Evolutionary conservation across 2,329 filamentous ascomycete genomes (phyloP), one percentile per base, ranked within the genome.

Genomic region (Neonectria faginata): DNA sequence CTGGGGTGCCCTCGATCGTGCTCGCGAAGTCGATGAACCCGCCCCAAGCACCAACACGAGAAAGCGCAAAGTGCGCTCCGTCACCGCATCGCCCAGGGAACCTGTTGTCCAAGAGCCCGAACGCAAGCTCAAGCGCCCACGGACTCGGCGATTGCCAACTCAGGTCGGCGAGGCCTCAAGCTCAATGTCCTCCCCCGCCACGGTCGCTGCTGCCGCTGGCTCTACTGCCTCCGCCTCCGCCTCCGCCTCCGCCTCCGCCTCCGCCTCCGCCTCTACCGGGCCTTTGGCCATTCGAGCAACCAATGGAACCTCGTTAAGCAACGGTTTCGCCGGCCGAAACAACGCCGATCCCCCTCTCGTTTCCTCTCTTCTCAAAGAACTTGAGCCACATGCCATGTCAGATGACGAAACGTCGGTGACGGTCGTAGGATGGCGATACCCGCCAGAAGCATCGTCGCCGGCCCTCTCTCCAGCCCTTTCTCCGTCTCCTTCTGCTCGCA

Each of bases 1-100:
- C 4, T 97, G 95, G 96, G 93, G 94, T 67, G 93, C 92, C 20
- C 90, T 98, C 67, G 94, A 97, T 71, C 92, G 91, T 77, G 94
- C 92, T 47, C 87, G 93, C 68, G 91, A 94, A 65, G 85, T 87
- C 18, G 86, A 91, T 67, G 84, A 82, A 66, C 79, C 84, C 22
- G 77, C 80, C 50, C 77, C 80, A 29, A 78, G 73, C 56, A 79
- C 86, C 45, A 84, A 81, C 66, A 82, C 83, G 56, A 89, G 92
- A 64, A 94, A 97, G 80, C 89, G 94, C 57, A 96, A 93, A 75
- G 82, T 84, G 8, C 83, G 85, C 42, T 97, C 93, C 3, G 83
- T 86, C 2, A 92, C 91, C 12, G 86, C 87, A 11, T 94, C 93
- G 7, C 92, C 92, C 2, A 83, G 83, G 5, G 92, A 93, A 69